phyloP scores from a whole-genome alignment of 331 rosid species.

The Quercus lobata region DNA sequence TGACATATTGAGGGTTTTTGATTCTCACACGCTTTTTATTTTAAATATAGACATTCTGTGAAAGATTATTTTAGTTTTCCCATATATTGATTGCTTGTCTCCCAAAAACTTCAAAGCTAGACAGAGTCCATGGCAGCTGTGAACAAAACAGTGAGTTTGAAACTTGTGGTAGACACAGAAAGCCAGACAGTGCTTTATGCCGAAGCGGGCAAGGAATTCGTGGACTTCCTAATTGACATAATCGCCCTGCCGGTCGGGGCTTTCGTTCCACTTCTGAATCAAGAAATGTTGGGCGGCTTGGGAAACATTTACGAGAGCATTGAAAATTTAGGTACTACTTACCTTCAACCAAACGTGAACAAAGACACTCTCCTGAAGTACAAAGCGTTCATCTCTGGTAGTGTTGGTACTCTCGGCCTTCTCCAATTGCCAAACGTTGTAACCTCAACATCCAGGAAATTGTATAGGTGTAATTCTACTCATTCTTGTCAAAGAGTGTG shows the following conservation, averaged over 20 bases:
- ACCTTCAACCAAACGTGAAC: background rate
- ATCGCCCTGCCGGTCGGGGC: slow-evolving; percentile 23
- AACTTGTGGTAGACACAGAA: slow-evolving; percentile 19
- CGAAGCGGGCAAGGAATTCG: slow-evolving; percentile 18
- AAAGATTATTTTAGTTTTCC: too few relatives aligned
- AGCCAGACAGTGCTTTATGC: background rate
- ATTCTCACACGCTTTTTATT: too few relatives aligned
- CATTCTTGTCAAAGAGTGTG: too few relatives aligned
- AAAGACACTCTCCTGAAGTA: slow-evolving; percentile 9
- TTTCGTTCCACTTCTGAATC: background rate
- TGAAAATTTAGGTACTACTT: background rate
- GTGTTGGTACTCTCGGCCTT: background rate
- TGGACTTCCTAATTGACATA: slow-evolving; percentile 18
- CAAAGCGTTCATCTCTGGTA: background rate
- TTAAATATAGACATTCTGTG: too few relatives aligned
- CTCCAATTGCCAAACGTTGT: background rate
- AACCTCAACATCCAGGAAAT: background rate
- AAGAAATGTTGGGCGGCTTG: slow-evolving; percentile 13
- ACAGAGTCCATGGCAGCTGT: background rate
- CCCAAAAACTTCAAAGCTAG: too few relatives aligned
- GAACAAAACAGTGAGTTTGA: background rate
- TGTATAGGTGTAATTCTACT: background rate
- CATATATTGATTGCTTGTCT: too few relatives aligned
- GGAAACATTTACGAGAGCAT: slow-evolving; percentile 22
- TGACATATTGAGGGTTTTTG: too few relatives aligned